Evolutionary conservation across 176 grass and related monocot species (phyloP).

Genomic region (Musa beccarii): DNA sequence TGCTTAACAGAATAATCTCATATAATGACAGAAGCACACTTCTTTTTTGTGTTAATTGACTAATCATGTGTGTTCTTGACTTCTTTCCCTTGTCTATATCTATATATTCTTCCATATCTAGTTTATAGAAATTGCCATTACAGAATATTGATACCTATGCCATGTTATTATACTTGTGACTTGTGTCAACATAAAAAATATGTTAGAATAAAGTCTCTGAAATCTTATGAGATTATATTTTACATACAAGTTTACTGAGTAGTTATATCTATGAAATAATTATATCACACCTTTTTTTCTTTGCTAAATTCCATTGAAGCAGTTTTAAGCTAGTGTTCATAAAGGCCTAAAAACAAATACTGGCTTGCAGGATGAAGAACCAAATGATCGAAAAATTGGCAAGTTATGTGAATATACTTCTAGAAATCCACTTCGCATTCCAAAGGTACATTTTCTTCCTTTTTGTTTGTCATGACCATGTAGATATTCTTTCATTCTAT

Average conservation of each 20-base stretch:
- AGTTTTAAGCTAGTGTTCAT: not conserved
- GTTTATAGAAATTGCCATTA: no score
- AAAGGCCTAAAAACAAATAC: not conserved
- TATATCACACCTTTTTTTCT: not conserved
- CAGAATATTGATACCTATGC: no score
- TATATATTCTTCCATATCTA: no score
- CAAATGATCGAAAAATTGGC: constrained; percentile 83
- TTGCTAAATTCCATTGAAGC: not conserved
- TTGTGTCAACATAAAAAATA: not conserved
- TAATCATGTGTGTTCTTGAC: no score
- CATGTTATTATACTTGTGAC: not conserved
- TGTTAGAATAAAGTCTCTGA: not conserved
- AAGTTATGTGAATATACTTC: constrained; percentile 97
- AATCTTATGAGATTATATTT: not conserved
- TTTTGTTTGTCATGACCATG: not conserved
- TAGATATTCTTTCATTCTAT: not conserved
- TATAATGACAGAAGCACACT: no score
- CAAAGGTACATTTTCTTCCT: constrained; percentile 44
- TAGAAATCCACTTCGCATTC: constrained; percentile 76
- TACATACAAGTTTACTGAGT: not conserved
- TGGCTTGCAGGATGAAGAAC: constrained; percentile 61
- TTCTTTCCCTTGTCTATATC: no score
- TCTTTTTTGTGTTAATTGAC: no score
- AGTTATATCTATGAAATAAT: not conserved
- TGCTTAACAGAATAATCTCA: no score